Percentiles rank a stretch among this genome's conserved stretches.
phyloP scores from a whole-genome alignment of 1,284 basidiomycete genomes.

The Pseudozyma flocculosa region DNA sequence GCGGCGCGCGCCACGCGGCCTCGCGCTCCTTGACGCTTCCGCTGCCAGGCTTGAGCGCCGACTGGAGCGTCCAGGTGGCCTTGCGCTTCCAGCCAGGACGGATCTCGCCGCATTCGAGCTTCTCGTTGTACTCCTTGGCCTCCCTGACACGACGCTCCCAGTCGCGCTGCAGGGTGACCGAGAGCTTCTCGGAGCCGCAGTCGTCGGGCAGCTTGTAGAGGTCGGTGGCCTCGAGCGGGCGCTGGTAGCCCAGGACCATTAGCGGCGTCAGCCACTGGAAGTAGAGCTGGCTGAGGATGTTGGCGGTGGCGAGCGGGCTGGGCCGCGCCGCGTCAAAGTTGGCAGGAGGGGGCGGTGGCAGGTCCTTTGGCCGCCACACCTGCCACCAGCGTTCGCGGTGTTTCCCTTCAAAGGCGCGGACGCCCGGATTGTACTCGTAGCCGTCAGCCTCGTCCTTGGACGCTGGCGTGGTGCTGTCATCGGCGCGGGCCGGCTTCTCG shows the following conservation, averaged over 20 bases:
- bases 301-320: slow-evolving; percentile 65
- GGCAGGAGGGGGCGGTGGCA: slow-evolving; percentile 46
- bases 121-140: slow-evolving; percentile 71
- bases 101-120: slow-evolving; percentile 68
- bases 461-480: too few relatives aligned
- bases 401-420: slow-evolving; percentile 39
- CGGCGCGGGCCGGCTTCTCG: too few relatives aligned
- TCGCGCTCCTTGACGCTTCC: slow-evolving; percentile 39
- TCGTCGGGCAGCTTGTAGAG: slow-evolving; percentile 73
- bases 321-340: slow-evolving; percentile 63
- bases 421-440: slow-evolving; percentile 44
- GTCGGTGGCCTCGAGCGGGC: slow-evolving; percentile 78
- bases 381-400: slow-evolving; percentile 54
- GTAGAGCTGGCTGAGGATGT: slow-evolving; percentile 64
- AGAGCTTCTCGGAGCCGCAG: slow-evolving; percentile 65
- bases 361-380: slow-evolving; percentile 50
- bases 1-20: slow-evolving; percentile 40
- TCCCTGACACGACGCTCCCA: slow-evolving; percentile 67
- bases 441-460: too few relatives aligned
- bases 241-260: slow-evolving; percentile 68
- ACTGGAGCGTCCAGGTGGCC: slow-evolving; percentile 65
- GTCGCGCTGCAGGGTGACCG: slow-evolving; percentile 66
- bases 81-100: slow-evolving; percentile 63
- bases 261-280: slow-evolving; percentile 76
- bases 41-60: slow-evolving; percentile 23